Base-by-base conservation (phyloP, 257 asterid genomes). In the Knoxia roxburghii region DNA sequence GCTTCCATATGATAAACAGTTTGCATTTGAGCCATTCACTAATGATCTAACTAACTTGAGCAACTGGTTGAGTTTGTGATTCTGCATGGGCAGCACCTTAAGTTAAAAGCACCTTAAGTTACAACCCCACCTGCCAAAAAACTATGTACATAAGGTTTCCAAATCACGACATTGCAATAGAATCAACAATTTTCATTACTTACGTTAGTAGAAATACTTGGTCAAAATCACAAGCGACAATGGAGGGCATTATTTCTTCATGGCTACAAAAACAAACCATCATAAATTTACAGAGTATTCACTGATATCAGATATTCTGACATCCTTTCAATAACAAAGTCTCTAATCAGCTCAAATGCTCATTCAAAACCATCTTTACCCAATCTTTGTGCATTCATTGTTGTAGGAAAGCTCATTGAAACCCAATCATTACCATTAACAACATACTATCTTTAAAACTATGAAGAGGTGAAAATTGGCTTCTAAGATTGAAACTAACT, bases 1-100 rank as follows among this genome's bases (percentile, higher is more conserved):
- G 79, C 87, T 81, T 68, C 86, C 87, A 66, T 73, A 60, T 26
- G 91, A 75, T 57, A 77, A 46, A 62, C 80, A 71, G 33, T 73
- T 75, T 49, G 71, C 10, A 6, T 52, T 52, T 17, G 76, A 72
- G 68, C 48, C 26, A 65, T 77, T 77, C 13, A 11, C 3, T 17
- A 43, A 68, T 33, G n/a, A n/a, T n/a, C n/a, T n/a, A n/a, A n/a
- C 37, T 74, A 64, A 70, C 57, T 23, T 49, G 75, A 64, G 74
- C 45, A 67, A 52, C 75, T n/a, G 70, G 61, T 56, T 40, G 72
- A 69, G 76, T 62, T 8, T 9, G 63, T 11, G n/a, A n/a, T n/a
- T n/a, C n/a, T n/a, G 72, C 49, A 45, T 60, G 55, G n/a, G 49
- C 61, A 2, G 18, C 69, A 27, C 68, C 70, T 73, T 75, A n/a